Evolutionary conservation across 352 stramenopile genomes (phyloP), one percentile per base, ranked within the genome.

Genomic region (Pythium myriotylum): DNA sequence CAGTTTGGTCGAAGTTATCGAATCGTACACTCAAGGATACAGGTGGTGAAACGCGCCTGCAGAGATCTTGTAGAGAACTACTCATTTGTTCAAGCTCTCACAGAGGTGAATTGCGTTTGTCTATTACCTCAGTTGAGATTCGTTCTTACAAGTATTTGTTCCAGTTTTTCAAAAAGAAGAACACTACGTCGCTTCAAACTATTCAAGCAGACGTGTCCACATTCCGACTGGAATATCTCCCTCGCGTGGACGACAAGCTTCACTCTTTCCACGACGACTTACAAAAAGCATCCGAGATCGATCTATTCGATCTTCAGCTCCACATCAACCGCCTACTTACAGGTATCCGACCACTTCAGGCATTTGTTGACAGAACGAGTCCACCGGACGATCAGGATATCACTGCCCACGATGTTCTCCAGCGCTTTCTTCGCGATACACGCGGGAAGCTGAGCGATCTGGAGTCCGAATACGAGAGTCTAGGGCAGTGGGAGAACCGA

Each of bases 21-120:
- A 13, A 80, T 54, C 9, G 54, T 88, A 19, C 64, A 86, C 16
- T 59, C 62, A 0, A 75, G 73, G 29, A 74, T 92, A 35, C 69
- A 87, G 43, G 46, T 84, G 6, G 73, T 89, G 2, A 88, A 86
- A 53, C 77, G 79, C 39, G 78, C 80, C 2, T 92, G 80, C 39
- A 69, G 77, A 17, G 79, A 92, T 60, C 35, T 92, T 17, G 65
- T 86, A 10, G 83, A 92, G 35, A 92, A 92, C 43, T 92, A 74
- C 24, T 79, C 68, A 20, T 88, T 92, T 43, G 52, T 84, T 22
- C 64, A 80, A 22, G 75, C 73, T 3, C 40, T 92, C 6, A 69
- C 84, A 17, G 56, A 76, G 58, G 79, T 87, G 64, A 49, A 29
- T 26, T 26, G 45, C 23, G 2, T 48, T 17, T 4, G 14, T 8